phyloP scores from a whole-genome alignment of 1,139 yeast species.

The Pichia norvegensis region DNA sequence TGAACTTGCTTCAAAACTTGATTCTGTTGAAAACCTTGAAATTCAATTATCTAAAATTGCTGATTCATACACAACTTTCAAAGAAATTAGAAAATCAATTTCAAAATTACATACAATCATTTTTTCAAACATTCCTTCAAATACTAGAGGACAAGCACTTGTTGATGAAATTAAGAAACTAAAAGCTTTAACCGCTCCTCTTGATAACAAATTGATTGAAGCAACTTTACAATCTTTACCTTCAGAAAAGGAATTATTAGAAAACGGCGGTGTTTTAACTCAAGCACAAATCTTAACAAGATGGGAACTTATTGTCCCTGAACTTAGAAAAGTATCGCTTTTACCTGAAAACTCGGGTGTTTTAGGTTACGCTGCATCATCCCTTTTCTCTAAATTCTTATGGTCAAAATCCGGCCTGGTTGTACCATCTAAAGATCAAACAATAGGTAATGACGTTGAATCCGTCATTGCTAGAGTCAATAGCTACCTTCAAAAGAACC shows the following conservation, averaged over 20 bases:
- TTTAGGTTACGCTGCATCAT: conserved; percentile 81
- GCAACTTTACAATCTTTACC: conserved; percentile 33
- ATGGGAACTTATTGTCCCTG: conserved; percentile 75
- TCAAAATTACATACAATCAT: conserved; percentile 46
- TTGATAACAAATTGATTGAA: conserved; percentile 25
- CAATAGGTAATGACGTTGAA: conserved; percentile 77
- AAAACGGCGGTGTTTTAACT: conserved; percentile 39
- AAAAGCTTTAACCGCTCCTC: conserved; percentile 24
- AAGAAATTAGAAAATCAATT: conserved; percentile 50
- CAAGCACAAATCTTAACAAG: conserved; percentile 62
- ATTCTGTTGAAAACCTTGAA: conserved; percentile 52
- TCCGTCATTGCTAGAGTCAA: conserved; percentile 83
- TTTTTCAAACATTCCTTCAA: conserved; percentile 28
- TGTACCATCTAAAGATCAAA: conserved; percentile 28
- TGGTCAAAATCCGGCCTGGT: conserved; percentile 59
- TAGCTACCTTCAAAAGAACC: conserved; percentile 64
- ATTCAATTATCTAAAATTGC: conserved; percentile 51
- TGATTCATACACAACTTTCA: conserved; percentile 46
- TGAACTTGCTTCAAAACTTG: conserved; percentile 50
- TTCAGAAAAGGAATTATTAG: conserved; percentile 33
- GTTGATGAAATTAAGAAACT: conserved; percentile 28
- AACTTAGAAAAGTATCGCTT: conserved; percentile 74
- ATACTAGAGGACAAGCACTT: conserved; percentile 25
- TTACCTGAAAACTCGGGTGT: conserved; percentile 91
- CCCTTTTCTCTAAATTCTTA: conserved; percentile 66